Percentiles rank a stretch among this genome's conserved stretches.
phyloP scores from a whole-genome alignment of 116 monocot genomes.

The Iris pallida region DNA sequence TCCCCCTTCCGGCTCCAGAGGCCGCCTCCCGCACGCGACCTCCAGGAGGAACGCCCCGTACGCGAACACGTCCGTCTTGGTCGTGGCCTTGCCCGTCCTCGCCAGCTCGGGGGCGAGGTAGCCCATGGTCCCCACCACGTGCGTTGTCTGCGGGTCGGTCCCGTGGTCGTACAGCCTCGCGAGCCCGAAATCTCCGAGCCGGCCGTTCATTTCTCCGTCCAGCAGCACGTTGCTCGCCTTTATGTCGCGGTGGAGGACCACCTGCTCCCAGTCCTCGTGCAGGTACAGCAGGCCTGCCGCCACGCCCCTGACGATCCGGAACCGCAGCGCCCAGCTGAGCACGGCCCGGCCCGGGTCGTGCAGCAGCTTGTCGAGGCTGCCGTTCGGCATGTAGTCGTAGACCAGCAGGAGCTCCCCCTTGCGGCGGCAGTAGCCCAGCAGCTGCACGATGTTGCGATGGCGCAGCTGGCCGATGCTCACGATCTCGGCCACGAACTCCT shows the following conservation, averaged over 20 bases:
- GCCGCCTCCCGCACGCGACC: constrained; percentile 21
- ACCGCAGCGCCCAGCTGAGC: constrained; percentile 6
- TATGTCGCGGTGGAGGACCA: constrained; percentile 20
- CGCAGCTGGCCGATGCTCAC: constrained; percentile 7
- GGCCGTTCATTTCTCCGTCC: constrained; percentile 13
- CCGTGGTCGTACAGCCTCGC: constrained; percentile 10
- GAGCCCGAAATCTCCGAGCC: constrained; percentile 13
- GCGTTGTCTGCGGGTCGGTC: constrained; percentile 8
- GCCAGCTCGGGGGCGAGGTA: constrained; percentile 19
- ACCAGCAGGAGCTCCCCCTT: not conserved
- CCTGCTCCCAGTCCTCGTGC: constrained; percentile 31
- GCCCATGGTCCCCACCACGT: constrained; percentile 12
- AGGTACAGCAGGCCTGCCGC: constrained; percentile 27
- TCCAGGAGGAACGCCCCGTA: constrained; percentile 18
- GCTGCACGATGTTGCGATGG: constrained; percentile 8
- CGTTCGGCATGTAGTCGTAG: constrained; percentile 14
- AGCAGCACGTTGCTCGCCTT: constrained; percentile 13
- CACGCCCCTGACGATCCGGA: constrained; percentile 19
- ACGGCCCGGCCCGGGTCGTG: not conserved
- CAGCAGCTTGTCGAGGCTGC: constrained; percentile 3
- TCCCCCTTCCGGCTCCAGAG: constrained; percentile 5
- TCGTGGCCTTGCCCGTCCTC: constrained; percentile 15
- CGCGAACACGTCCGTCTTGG: constrained; percentile 15
- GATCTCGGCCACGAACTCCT: constrained; percentile 6
- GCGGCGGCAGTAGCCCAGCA: constrained; percentile 1